Evolutionary conservation across 106 monocot species (phyloP).

Genomic region (Hemerocallis citrina): DNA sequence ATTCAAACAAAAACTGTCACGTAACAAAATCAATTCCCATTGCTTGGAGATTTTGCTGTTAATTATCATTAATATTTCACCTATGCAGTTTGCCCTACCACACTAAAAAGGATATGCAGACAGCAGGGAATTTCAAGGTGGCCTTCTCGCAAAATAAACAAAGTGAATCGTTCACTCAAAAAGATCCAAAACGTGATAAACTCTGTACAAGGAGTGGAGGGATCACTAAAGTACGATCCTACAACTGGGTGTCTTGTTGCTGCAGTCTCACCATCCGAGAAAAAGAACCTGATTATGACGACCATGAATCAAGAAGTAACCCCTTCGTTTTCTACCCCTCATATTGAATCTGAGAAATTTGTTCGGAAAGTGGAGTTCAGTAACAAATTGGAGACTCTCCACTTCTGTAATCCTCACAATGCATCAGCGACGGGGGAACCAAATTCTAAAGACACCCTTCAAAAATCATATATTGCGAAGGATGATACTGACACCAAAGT

Average conservation of each 20-base stretch:
- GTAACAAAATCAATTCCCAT: too few species aligned
- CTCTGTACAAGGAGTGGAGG: constrained; percentile 89
- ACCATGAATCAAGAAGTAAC: neutral
- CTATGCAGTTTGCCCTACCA: constrained; percentile 87
- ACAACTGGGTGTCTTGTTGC: constrained; percentile 68
- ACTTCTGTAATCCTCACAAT: neutral
- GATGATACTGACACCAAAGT: constrained; percentile 13
- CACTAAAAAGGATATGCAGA: constrained; percentile 90
- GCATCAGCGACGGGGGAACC: neutral
- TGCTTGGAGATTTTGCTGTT: neutral
- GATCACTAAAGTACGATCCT: constrained; percentile 76
- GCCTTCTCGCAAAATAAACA: constrained; percentile 99
- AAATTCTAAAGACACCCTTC: neutral
- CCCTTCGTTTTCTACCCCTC: constrained; percentile 9
- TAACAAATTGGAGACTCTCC: neutral
- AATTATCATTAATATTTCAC: neutral
- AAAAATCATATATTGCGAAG: neutral
- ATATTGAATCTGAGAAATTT: constrained; percentile 2
- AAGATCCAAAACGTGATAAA: constrained; percentile 88
- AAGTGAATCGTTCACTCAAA: constrained; percentile 82
- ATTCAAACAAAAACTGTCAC: too few species aligned
- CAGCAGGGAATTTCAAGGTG: constrained; percentile 91
- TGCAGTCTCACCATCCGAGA: constrained; percentile 29
- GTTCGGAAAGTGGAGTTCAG: constrained; percentile 21
- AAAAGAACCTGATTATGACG: neutral